These are phyloP conservation scores for Thinopyrum obtusiflorum DNA, from an alignment of 202 grass and related monocot genomes.

Conservation along the genomic window DNA sequence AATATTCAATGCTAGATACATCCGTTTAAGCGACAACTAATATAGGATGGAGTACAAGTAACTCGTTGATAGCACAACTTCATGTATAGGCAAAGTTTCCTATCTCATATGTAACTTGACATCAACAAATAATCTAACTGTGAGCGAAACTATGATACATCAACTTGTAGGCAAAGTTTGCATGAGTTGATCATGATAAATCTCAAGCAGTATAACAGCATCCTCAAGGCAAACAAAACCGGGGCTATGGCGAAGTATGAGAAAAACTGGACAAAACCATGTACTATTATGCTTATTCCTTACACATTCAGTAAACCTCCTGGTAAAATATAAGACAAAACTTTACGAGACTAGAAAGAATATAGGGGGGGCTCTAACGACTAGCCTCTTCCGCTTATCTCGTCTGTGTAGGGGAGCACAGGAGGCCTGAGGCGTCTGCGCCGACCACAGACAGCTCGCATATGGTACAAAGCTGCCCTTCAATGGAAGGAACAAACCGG, in stretches of 20 bases:
- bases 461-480: slow-evolving; percentile 88
- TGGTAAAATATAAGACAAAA: slow-evolving; percentile 48
- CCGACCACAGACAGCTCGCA: slow-evolving; percentile 83
- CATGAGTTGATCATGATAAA: slow-evolving; percentile 25
- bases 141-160: slow-evolving; percentile 9
- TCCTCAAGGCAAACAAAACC: slow-evolving; percentile 40
- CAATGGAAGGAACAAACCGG: slow-evolving; percentile 57
- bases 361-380: slow-evolving; percentile 33
- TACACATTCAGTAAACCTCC: slow-evolving; percentile 57
- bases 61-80: no score
- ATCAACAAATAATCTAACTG: background rate
- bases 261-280: slow-evolving; percentile 44
- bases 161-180: background rate
- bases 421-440: slow-evolving; percentile 89
- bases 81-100: background rate
- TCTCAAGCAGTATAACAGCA: slow-evolving; percentile 40
- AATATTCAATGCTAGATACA: no score
- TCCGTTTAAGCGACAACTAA: no score
- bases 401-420: slow-evolving; percentile 77
- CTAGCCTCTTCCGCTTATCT: slow-evolving; percentile 52
- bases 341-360: slow-evolving; percentile 43
- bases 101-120: background rate
- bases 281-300: slow-evolving; percentile 64
- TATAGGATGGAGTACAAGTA: no score
- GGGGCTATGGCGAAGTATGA: background rate